These are phyloP conservation scores for Hypoxylon sp. DNA, from an alignment of 2,329 filamentous ascomycete genomes.

Conservation along the genomic window DNA sequence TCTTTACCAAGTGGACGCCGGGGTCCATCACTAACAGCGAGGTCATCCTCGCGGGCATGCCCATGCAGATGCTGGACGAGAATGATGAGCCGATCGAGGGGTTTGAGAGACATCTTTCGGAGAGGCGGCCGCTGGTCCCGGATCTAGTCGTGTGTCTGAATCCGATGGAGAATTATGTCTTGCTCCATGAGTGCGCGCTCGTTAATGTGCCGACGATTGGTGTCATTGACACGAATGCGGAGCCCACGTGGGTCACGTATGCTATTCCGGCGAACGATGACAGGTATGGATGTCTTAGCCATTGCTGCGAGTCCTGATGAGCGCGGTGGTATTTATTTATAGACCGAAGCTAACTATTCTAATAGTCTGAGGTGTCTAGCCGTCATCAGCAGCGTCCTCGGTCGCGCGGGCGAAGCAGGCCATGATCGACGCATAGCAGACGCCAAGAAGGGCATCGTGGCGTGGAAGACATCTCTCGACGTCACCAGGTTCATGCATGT, in stretches of 20 bases:
- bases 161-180: constrained; percentile 89
- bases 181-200: constrained; percentile 91
- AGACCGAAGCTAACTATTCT: constrained; percentile 45
- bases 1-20: constrained; percentile 94
- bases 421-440: constrained; percentile 75
- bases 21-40: constrained; percentile 94
- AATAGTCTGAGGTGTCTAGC: constrained; percentile 79
- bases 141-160: constrained; percentile 95
- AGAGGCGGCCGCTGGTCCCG: constrained; percentile 79
- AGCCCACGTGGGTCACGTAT: constrained; percentile 96
- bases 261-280: constrained; percentile 98
- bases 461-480: constrained; percentile 69
- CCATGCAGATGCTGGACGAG: constrained; percentile 82
- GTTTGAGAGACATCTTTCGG: constrained; percentile 75
- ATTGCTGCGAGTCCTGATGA: neutral
- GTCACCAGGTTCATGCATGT: constrained; percentile 58
- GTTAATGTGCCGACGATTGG: constrained; percentile 95
- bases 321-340: neutral
- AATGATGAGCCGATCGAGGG: constrained; percentile 72
- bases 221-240: constrained; percentile 91
- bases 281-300: constrained; percentile 68
- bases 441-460: constrained; percentile 73
- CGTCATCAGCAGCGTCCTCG: constrained; percentile 87
- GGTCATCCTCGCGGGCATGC: constrained; percentile 81
- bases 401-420: constrained; percentile 85